Evolutionary conservation across 768 basidiomycete species (phyloP).

Genomic region (Lentinula guzmanii): DNA sequence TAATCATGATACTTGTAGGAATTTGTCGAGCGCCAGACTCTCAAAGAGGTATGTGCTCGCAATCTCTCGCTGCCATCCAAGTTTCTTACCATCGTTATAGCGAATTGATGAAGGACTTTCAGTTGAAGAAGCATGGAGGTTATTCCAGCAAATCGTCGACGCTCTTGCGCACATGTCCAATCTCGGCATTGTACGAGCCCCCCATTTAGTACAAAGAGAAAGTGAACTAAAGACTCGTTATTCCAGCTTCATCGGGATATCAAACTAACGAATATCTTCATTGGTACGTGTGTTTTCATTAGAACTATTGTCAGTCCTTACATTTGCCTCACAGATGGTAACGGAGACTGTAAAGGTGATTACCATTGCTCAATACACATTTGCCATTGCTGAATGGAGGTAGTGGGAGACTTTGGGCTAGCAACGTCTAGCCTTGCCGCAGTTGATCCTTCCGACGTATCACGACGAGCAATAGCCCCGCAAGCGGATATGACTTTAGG

Average conservation of each 20-base stretch:
- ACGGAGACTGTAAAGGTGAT: constrained; percentile 67
- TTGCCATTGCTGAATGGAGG: constrained; percentile 2
- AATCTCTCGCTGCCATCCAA: background rate
- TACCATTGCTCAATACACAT: background rate
- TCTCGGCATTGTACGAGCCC: constrained; percentile 62
- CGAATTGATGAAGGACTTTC: constrained; percentile 74
- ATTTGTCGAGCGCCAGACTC: constrained; percentile 86
- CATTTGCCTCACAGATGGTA: constrained; percentile 46
- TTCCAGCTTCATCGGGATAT: constrained; percentile 75
- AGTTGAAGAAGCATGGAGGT: constrained; percentile 83
- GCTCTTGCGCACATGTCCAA: constrained; percentile 87
- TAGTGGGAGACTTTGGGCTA: constrained; percentile 91
- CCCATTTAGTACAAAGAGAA: background rate
- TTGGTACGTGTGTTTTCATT: constrained; percentile 46
- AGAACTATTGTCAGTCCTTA: background rate
- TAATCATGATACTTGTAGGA: constrained; percentile 41
- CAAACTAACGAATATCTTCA: constrained; percentile 91
- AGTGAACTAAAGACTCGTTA: background rate
- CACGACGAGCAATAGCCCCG: constrained; percentile 32
- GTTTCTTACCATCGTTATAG: constrained; percentile 22
- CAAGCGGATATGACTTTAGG: constrained; percentile 76
- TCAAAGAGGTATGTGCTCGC: constrained; percentile 59
- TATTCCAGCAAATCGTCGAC: constrained; percentile 87
- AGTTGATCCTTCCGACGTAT: constrained; percentile 67
- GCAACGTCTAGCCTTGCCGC: constrained; percentile 79